Evolutionary conservation across 441 rosid genomes (phyloP).

Genomic region (Arabidopsis lyrata): DNA sequence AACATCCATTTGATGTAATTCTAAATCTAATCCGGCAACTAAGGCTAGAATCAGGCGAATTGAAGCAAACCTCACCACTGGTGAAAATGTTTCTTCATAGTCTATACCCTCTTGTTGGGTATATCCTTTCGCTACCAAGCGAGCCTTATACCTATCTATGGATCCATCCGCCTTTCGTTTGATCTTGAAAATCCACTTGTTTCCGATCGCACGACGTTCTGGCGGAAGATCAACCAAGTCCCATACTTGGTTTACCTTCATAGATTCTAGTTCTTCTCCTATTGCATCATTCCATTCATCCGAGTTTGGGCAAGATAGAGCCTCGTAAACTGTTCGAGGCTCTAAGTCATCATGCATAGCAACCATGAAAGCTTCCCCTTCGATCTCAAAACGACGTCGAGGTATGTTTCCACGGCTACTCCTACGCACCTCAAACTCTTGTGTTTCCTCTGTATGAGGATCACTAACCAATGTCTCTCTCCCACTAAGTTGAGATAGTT

Average conservation of each 20-base stretch:
- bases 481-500: constrained; percentile 11
- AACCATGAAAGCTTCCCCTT: constrained; percentile 30
- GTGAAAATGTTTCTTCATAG: constrained; percentile 3
- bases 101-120: constrained; percentile 20
- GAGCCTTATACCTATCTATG: constrained; percentile 19
- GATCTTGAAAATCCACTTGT: too few relatives aligned
- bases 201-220: too few relatives aligned
- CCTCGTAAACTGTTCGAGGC: too few relatives aligned
- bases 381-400: constrained; percentile 17
- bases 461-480: background rate
- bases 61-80: constrained; percentile 5
- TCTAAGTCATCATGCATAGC: too few relatives aligned
- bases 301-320: too few relatives aligned
- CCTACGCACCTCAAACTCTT: background rate
- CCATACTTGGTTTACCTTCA: too few relatives aligned
- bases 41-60: background rate
- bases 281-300: too few relatives aligned
- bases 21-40: background rate
- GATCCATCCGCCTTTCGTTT: constrained; percentile 21
- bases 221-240: too few relatives aligned
- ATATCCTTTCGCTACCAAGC: constrained; percentile 21
- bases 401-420: background rate
- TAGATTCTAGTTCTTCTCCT: too few relatives aligned
- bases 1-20: constrained; percentile 22
- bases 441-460: background rate